Evolutionary conservation across 106 monocot genomes (phyloP).

Genomic region (Apostasia ramifera): DNA sequence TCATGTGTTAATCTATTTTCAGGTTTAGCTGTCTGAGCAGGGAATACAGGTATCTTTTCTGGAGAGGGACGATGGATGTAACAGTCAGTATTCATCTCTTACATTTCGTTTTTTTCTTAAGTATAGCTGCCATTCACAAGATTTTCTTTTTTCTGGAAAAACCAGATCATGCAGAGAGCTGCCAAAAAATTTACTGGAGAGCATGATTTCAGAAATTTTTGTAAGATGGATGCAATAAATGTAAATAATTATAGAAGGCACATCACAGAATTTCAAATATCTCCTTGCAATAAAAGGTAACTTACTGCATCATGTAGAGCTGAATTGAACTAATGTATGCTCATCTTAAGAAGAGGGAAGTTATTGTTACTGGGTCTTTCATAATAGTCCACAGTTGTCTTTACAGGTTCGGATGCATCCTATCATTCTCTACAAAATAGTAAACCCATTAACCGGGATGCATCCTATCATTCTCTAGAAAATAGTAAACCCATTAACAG

Average conservation of each 20-base stretch:
- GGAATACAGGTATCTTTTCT: conserved; percentile 90
- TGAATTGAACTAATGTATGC: no score
- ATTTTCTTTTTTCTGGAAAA: conserved; percentile 11
- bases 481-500: neutral
- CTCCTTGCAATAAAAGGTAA: conserved; percentile 51
- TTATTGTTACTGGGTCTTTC: no score
- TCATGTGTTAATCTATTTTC: conserved; percentile 8
- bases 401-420: neutral
- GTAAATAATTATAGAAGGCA: conserved; percentile 70
- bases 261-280: conserved; percentile 55
- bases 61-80: conserved; percentile 67
- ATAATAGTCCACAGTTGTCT: no score
- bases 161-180: conserved; percentile 81
- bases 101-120: conserved; percentile 1
- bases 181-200: conserved; percentile 70
- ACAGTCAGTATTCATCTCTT: conserved; percentile 28
- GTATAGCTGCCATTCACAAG: neutral
- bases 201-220: conserved; percentile 96
- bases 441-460: neutral
- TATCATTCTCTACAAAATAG: neutral
- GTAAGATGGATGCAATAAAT: conserved; percentile 99
- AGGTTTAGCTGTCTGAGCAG: conserved; percentile 95
- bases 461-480: neutral
- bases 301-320: neutral
- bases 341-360: no score